phyloP scores from a whole-genome alignment of 2,329 filamentous ascomycete species.

The Colletotrichum tropicicola region DNA sequence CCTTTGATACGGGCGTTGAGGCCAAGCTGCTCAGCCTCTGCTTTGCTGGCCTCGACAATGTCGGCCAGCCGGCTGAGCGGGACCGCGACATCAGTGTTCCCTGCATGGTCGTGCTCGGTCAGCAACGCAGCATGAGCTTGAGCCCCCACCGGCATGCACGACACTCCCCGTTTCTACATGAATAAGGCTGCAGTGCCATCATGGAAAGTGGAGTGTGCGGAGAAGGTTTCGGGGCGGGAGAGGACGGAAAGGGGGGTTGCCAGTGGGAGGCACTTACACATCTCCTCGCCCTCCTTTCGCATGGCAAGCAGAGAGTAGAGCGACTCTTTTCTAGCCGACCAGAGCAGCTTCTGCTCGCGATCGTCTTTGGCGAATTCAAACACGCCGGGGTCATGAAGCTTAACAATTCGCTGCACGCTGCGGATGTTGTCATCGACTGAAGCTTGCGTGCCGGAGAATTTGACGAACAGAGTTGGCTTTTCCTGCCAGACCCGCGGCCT shows the following conservation, averaged over 20 bases:
- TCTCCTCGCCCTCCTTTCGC: slow-evolving; percentile 64
- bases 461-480: slow-evolving; percentile 76
- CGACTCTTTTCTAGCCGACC: slow-evolving; percentile 78
- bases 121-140: slow-evolving; percentile 8
- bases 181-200: not conserved
- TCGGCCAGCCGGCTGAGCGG: slow-evolving; percentile 80
- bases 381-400: slow-evolving; percentile 55
- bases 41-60: slow-evolving; percentile 84
- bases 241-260: not conserved
- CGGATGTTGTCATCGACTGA: slow-evolving; percentile 67
- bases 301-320: slow-evolving; percentile 77
- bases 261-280: slow-evolving; percentile 53
- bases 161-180: slow-evolving; percentile 12
- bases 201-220: not conserved
- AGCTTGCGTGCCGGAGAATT: slow-evolving; percentile 72
- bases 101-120: slow-evolving; percentile 38
- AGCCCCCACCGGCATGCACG: not conserved
- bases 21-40: slow-evolving; percentile 85
- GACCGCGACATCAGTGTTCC: slow-evolving; percentile 86
- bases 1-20: slow-evolving; percentile 88
- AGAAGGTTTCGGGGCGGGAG: no score
- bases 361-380: slow-evolving; percentile 72
- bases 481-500: slow-evolving; percentile 71
- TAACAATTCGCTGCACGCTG: slow-evolving; percentile 62
- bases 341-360: slow-evolving; percentile 73